Base-by-base conservation (phyloP, 495 filamentous ascomycete species). In the Talaromyces liani region DNA sequence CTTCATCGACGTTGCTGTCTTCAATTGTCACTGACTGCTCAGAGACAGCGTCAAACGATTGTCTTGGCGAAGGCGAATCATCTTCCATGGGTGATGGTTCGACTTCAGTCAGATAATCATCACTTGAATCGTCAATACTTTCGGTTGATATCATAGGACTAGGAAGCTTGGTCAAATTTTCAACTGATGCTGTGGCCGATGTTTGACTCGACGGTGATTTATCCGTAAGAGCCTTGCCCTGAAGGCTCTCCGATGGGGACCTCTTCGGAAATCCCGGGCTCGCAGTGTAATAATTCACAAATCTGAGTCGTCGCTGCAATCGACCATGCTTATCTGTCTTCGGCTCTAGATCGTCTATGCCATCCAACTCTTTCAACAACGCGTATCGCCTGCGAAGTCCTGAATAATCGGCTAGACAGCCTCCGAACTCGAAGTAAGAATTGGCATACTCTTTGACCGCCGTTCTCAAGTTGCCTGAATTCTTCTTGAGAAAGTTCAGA, bases 261-360 rank as follows among this genome's bases (percentile, higher is more conserved):
- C 71, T 67, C 51, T 75, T 89, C 85, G 31, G 79, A 62, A 77
- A 75, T 2, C 91, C 92, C 4, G 88, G 89, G 61, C 90, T 92
- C 27, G 89, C 81, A 8, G 93, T 96, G 69, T 94, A 97, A 71
- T 96, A 97, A 68, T 97, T 96, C 47, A 91, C 79, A 68, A 97
- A 96, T 2, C 91, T 81, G 10, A 93, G 81, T 60, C 84, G 78
- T 59, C 69, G 61, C 49, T 33, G 66, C 63, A 56, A 62, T 24
- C 29, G 18, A 51, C 64, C 64, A 16, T 63, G 33, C 16, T 33
- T 27, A 63, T 65, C 64, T 27, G 31, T 6, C 34, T n/a, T 55
- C 14, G 29, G 49, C 61, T 67, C 31, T 6, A 66, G 25, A 61
- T 82, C 79, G 59, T 87, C 77, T 6, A 86, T 78, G 64, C 88